Conservation (phyloP, 2,329 filamentous ascomycete genomes). For the Hymenoscyphus fructigenus region DNA sequence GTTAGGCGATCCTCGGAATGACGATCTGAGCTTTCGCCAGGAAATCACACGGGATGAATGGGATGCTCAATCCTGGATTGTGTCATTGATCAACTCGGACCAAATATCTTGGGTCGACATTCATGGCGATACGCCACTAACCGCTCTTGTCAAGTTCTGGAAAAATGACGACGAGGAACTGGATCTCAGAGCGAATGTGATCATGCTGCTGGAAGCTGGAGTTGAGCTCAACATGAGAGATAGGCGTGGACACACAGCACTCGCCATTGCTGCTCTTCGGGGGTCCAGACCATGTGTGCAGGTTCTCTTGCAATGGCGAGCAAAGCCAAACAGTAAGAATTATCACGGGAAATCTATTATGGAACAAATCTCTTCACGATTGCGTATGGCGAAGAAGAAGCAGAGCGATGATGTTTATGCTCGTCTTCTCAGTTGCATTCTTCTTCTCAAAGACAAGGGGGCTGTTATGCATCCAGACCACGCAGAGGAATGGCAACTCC, state of each 20-base stretch:
- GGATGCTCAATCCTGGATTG: neutral
- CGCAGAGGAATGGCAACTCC: neutral
- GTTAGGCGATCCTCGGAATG: neutral
- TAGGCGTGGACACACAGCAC: neutral
- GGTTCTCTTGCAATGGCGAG: neutral
- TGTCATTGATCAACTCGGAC: neutral
- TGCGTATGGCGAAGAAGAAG: neutral
- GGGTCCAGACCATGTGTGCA: neutral
- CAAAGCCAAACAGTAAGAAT: slow-evolving; percentile 1
- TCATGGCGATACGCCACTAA: slow-evolving; percentile 1
- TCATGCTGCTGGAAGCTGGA: neutral
- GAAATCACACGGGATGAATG: neutral
- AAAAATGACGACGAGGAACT: neutral
- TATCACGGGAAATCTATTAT: slow-evolving; percentile 3
- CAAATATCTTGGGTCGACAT: slow-evolving; percentile 3
- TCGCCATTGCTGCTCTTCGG: neutral
- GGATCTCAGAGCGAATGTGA: neutral
- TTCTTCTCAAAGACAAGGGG: neutral
- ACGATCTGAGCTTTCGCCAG: neutral
- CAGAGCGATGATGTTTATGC: neutral
- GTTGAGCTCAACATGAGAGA: neutral
- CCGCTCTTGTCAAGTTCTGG: neutral
- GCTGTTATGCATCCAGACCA: neutral
- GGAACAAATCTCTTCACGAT: neutral
- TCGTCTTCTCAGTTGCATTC: neutral